Conservation (phyloP, 805 yeast species). For the Maudiozyma bulderi region DNA sequence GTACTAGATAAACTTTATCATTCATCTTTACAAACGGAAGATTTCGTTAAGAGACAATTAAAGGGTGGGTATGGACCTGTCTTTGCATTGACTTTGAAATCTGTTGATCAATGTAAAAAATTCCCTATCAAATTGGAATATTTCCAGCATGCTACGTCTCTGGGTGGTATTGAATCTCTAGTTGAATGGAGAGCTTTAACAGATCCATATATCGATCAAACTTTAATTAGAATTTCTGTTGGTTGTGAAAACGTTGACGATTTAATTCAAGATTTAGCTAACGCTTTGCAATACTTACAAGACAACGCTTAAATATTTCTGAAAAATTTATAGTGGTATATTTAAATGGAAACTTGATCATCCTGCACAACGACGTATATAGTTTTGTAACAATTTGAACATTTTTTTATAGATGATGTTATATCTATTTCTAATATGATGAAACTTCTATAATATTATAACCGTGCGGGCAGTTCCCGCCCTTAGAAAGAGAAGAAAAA, state of each 20-base stretch:
- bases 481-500: no score
- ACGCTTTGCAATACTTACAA: constrained; percentile 36
- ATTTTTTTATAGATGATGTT: no score
- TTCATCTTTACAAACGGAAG: constrained; percentile 68
- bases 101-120: constrained; percentile 45
- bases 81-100: constrained; percentile 50
- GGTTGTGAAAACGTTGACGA: constrained; percentile 77
- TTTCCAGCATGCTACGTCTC: constrained; percentile 85
- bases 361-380: no score
- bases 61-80: constrained; percentile 65
- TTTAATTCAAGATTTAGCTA: constrained; percentile 60
- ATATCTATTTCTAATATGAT: no score
- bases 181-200: constrained; percentile 85
- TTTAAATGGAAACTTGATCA: no score
- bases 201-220: constrained; percentile 46
- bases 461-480: no score
- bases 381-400: no score
- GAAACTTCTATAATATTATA: no score
- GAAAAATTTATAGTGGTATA: no score
- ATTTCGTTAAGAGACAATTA: constrained; percentile 55
- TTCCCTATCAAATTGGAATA: constrained; percentile 58
- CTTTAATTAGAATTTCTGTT: constrained; percentile 62
- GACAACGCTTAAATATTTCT: background rate
- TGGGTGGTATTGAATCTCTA: constrained; percentile 87
- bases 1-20: constrained; percentile 49